A percentile compares a stretch with the other conserved stretches of the same genome.
Conservation (phyloP, 805 yeast species). For the Pichia ethanolica region DNA sequence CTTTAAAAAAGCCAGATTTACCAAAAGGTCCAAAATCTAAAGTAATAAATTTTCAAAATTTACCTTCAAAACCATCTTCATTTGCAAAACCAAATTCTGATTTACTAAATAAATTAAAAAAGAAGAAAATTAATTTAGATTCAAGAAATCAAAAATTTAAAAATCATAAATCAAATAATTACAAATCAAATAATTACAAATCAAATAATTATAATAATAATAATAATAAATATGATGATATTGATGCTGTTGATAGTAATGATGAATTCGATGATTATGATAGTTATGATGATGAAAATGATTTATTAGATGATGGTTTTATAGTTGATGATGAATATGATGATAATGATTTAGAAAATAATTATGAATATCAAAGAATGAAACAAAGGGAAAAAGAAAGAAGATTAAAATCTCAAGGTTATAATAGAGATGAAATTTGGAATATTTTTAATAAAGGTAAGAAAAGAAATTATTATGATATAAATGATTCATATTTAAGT, state of each 20-base stretch:
- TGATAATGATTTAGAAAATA: constrained; percentile 32
- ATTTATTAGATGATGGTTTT: constrained; percentile 36
- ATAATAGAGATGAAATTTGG: constrained; percentile 87
- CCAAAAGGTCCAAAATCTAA: not conserved
- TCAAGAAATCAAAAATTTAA: not conserved
- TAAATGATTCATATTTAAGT: constrained; percentile 26
- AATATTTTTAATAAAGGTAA: constrained; percentile 66
- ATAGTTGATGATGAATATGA: constrained; percentile 27
- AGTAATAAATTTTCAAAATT: constrained; percentile 6
- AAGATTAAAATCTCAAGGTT: constrained; percentile 32
- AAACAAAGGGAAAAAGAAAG: constrained; percentile 19
- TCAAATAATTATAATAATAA: no score
- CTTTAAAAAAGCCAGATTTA: not conserved
- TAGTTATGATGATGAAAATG: constrained; percentile 28
- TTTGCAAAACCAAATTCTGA: constrained; percentile 53
- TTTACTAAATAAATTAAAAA: constrained; percentile 39
- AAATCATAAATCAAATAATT: not conserved
- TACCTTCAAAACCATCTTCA: constrained; percentile 7
- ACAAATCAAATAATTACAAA: no score
- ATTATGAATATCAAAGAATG: constrained; percentile 19
- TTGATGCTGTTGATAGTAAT: constrained; percentile 27
- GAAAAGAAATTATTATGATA: constrained; percentile 37
- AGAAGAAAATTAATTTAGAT: constrained; percentile 14
- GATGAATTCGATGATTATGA: constrained; percentile 19
- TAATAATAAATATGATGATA: constrained; percentile 20